Percentiles rank a stretch among this genome's conserved stretches.
These are phyloP conservation scores for Neurospora sp. DNA, from an alignment of 495 filamentous ascomycete genomes.

Conservation along the genomic window DNA sequence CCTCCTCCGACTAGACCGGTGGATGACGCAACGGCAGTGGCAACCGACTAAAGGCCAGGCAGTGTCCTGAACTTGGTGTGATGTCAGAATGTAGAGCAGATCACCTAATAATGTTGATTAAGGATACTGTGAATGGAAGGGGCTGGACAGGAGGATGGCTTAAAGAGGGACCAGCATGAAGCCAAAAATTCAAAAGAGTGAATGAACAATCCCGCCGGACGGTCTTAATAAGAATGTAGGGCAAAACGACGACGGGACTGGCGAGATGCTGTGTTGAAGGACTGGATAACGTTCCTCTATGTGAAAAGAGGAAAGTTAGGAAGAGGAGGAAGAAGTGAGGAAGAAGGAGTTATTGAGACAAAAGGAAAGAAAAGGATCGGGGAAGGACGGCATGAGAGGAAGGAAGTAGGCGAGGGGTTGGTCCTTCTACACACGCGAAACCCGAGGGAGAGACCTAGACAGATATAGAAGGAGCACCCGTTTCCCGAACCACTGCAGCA, in stretches of 20 bases:
- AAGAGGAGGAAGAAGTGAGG: constrained; percentile 1
- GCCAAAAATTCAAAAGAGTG: neutral
- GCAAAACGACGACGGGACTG: neutral
- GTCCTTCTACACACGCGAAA: neutral
- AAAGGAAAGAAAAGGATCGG: neutral
- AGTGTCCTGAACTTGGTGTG: neutral
- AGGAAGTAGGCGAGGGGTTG: neutral
- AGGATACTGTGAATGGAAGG: neutral
- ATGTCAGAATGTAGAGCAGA: neutral
- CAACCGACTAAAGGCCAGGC: neutral
- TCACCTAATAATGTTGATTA: neutral
- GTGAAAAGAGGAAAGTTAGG: neutral
- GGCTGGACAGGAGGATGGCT: neutral
- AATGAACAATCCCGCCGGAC: neutral
- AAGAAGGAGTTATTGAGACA: constrained; percentile 1
- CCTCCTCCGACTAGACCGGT: neutral
- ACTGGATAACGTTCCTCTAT: neutral
- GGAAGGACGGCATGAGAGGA: neutral
- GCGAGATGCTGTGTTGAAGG: neutral
- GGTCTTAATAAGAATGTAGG: neutral
- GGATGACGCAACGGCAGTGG: neutral
- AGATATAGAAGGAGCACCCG: constrained; percentile 21
- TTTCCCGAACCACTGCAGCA: neutral
- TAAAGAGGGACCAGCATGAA: neutral
- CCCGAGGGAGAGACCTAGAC: constrained; percentile 1